Conservation (phyloP, 306 rosid species). For the Vigna nakashimae region DNA sequence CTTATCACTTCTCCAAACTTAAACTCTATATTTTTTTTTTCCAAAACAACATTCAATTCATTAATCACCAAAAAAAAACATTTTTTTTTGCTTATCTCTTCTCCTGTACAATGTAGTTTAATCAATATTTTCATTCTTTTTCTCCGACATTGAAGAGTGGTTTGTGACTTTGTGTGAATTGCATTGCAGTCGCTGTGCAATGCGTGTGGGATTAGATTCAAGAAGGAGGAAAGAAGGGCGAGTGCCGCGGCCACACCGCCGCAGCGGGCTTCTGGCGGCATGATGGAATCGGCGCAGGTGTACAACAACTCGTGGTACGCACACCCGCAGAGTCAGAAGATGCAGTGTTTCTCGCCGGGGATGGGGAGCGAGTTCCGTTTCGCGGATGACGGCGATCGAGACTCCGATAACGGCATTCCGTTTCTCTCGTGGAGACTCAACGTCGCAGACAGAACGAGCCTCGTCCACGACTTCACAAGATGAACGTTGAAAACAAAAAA, state of each 20-base stretch:
- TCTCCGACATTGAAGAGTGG: too few species aligned
- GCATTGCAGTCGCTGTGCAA: constrained; percentile 85
- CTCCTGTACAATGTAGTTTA: too few species aligned
- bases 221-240: constrained; percentile 93
- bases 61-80: too few species aligned
- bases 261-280: constrained; percentile 37
- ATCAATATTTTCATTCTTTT: too few species aligned
- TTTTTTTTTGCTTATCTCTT: too few species aligned
- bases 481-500: constrained; percentile 39
- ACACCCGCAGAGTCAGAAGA: constrained; percentile 62
- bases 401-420: constrained; percentile 63
- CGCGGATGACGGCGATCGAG: constrained; percentile 56
- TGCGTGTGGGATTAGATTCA: constrained; percentile 98
- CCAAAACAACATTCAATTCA: too few species aligned
- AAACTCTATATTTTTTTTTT: too few species aligned
- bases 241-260: constrained; percentile 63
- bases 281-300: constrained; percentile 57
- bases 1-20: neutral
- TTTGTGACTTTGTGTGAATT: neutral
- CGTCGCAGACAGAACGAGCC: constrained; percentile 83
- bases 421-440: constrained; percentile 94
- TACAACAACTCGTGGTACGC: constrained; percentile 59
- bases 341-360: constrained; percentile 65
- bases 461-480: constrained; percentile 93
- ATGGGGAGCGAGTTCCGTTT: constrained; percentile 64